phyloP scores from a whole-genome alignment of 2,329 filamentous ascomycete genomes.

The Penicillium sp. region DNA sequence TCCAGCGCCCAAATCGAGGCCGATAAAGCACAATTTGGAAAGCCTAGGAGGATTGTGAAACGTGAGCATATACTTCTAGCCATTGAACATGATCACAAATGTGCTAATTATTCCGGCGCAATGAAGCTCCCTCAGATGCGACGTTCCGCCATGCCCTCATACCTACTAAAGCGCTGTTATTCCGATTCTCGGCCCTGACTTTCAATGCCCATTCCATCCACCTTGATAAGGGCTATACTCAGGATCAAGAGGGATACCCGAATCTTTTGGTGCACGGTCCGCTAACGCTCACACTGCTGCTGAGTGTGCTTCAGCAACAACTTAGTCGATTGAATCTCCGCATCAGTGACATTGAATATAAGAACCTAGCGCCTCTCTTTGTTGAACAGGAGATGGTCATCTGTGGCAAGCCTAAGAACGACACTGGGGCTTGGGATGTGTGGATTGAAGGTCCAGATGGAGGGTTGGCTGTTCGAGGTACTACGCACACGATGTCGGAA shows the following conservation, averaged over 20 bases:
- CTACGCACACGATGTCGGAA: constrained; percentile 26
- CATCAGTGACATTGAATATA: constrained; percentile 67
- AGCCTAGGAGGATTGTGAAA: constrained; percentile 32
- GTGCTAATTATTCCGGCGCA: constrained; percentile 19
- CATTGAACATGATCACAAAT: background rate
- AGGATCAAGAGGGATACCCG: constrained; percentile 69
- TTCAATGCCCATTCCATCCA: constrained; percentile 94
- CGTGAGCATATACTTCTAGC: constrained; percentile 29
- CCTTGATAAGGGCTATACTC: constrained; percentile 69
- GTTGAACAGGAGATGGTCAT: constrained; percentile 68
- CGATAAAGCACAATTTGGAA: constrained; percentile 25
- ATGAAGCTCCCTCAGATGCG: constrained; percentile 49
- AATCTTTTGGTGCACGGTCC: constrained; percentile 84
- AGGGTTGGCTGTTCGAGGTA: constrained; percentile 63
- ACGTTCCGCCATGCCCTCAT: constrained; percentile 59
- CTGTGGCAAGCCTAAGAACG: constrained; percentile 57
- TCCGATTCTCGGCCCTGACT: constrained; percentile 85
- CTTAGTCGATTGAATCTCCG: constrained; percentile 35
- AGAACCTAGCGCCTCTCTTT: constrained; percentile 78
- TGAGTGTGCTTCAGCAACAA: constrained; percentile 64
- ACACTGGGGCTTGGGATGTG: constrained; percentile 54
- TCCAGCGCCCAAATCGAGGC: constrained; percentile 35
- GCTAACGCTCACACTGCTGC: constrained; percentile 72
- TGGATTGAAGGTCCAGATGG: constrained; percentile 65
- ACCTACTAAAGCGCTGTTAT: constrained; percentile 71